Evolutionary conservation across 768 basidiomycete genomes (phyloP).

Genomic region (Podaxis sp.): DNA sequence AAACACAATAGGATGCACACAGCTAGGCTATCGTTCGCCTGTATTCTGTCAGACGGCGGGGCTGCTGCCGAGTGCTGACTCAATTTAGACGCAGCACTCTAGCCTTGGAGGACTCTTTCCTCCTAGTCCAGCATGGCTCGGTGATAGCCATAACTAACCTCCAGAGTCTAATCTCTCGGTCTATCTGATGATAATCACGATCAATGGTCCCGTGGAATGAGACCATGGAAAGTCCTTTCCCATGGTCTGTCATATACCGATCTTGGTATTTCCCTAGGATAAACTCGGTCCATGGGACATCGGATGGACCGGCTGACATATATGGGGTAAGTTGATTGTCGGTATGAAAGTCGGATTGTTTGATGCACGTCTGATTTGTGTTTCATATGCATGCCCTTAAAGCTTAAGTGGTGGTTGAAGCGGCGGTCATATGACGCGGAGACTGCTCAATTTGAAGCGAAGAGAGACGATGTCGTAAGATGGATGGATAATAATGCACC

Average conservation of each 20-base stretch:
- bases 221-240: neutral
- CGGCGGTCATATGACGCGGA: neutral
- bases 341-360: neutral
- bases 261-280: neutral
- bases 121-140: neutral
- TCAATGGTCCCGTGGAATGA: neutral
- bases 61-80: neutral
- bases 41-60: neutral
- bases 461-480: neutral
- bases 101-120: neutral
- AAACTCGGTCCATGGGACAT: neutral
- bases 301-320: neutral
- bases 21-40: neutral
- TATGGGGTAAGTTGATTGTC: neutral
- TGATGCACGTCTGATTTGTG: neutral
- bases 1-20: neutral
- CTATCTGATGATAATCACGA: neutral
- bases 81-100: neutral
- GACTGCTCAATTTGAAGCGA: neutral
- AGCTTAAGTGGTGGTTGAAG: neutral
- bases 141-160: neutral
- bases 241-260: neutral
- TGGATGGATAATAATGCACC: neutral
- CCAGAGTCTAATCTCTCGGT: neutral
- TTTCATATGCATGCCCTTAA: neutral